Percentiles rank a stretch among this genome's conserved stretches.
Conservation (phyloP, 2,329 filamentous ascomycete species). For the Blastomyces silverae region DNA sequence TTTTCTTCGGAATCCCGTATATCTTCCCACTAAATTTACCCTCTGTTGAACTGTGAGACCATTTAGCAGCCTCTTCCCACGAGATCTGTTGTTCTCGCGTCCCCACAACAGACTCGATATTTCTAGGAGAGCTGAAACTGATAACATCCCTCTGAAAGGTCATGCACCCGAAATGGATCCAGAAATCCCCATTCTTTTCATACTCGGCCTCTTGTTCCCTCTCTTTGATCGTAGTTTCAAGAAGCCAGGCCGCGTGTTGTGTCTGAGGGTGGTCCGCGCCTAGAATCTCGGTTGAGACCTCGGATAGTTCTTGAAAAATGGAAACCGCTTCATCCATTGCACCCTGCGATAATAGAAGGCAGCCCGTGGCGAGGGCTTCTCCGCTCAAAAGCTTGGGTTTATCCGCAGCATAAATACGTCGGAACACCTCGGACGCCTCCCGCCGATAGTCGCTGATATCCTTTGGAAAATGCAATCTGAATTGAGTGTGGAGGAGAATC, state of each 20-base stretch:
- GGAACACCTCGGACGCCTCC: background rate
- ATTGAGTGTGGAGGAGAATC: background rate
- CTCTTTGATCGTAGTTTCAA: background rate
- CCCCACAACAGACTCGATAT: background rate
- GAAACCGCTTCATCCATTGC: background rate
- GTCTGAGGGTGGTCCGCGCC: background rate
- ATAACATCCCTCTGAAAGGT: background rate
- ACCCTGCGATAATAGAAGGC: background rate
- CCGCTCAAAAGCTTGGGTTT: background rate
- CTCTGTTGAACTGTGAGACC: background rate
- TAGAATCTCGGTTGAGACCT: background rate
- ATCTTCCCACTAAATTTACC: background rate
- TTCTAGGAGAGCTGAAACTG: background rate
- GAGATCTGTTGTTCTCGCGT: background rate
- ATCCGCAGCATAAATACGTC: background rate
- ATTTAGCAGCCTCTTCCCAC: background rate
- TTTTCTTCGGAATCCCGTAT: background rate
- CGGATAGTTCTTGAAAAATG: background rate
- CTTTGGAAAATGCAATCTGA: background rate
- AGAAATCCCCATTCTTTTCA: background rate
- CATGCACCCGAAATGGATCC: slow-evolving; percentile 1
- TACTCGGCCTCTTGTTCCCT: background rate
- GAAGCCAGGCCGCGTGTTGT: background rate
- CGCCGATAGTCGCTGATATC: background rate
- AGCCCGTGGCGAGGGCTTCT: background rate